Evolutionary conservation across 257 asterid genomes (phyloP).

Genomic region (Solanum megistacrolobum): DNA sequence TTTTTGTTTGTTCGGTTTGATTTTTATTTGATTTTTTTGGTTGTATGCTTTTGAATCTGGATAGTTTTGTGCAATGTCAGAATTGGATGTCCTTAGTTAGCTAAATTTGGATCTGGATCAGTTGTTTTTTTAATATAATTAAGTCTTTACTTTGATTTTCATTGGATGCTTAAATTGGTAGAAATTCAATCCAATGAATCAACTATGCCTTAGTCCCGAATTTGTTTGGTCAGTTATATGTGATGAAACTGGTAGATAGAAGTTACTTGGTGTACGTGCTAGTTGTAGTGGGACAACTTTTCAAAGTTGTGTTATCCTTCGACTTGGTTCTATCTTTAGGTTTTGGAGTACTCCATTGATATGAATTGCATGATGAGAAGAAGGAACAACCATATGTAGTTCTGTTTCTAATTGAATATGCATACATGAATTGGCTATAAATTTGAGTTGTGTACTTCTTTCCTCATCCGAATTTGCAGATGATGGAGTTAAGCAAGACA

Average conservation of each 20-base stretch:
- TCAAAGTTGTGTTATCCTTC: neutral
- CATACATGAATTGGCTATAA: neutral
- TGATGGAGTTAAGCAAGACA: constrained; percentile 38
- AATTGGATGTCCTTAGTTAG: neutral
- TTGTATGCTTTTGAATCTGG: neutral
- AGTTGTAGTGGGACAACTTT: neutral
- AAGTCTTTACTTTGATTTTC: neutral
- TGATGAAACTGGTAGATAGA: neutral
- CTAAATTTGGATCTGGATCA: neutral
- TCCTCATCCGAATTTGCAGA: constrained; percentile 10
- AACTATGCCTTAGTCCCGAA: neutral
- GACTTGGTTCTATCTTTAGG: neutral
- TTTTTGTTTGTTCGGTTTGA: neutral
- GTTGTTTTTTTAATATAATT: neutral
- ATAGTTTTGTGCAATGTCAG: neutral
- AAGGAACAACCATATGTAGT: neutral
- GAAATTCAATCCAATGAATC: neutral
- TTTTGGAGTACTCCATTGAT: neutral
- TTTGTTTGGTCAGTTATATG: neutral
- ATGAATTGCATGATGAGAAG: neutral
- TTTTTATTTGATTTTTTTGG: neutral
- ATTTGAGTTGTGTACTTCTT: neutral
- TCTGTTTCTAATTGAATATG: neutral
- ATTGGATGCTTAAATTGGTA: neutral
- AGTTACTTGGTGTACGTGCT: neutral